A percentile compares a stretch with the other conserved stretches of the same genome.
phyloP scores from a whole-genome alignment of 1,284 basidiomycete genomes.

The Mrakiaceae sp. region DNA sequence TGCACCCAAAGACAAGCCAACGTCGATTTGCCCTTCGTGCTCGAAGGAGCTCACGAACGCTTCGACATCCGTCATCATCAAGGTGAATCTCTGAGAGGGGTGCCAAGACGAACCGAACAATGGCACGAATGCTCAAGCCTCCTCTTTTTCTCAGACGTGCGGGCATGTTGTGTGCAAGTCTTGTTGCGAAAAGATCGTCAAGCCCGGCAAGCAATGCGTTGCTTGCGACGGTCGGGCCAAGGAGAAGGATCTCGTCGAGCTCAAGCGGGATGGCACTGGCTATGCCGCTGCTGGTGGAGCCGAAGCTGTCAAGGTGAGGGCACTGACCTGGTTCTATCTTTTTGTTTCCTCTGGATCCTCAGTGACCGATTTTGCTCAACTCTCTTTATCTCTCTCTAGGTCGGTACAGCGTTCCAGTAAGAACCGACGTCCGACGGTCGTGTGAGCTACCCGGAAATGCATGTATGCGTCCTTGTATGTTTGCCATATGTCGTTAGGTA shows the following conservation, averaged over 20 bases:
- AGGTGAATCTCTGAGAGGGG: slow-evolving; percentile 4
- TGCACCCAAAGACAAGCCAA: slow-evolving; percentile 25
- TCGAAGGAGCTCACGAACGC: slow-evolving; percentile 73
- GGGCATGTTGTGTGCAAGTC: slow-evolving; percentile 78
- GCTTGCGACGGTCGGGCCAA: slow-evolving; percentile 58
- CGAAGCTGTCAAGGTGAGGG: slow-evolving; percentile 50
- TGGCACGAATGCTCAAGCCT: neutral
- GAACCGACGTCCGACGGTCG: too few relatives aligned
- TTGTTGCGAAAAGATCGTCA: slow-evolving; percentile 69
- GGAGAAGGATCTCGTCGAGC: slow-evolving; percentile 58
- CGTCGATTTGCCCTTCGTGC: slow-evolving; percentile 75
- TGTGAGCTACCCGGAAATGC: too few relatives aligned
- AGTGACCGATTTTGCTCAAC: too few relatives aligned
- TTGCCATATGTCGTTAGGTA: too few relatives aligned
- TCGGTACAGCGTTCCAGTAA: too few relatives aligned
- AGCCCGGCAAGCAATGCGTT: slow-evolving; percentile 61
- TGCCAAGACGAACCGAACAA: too few relatives aligned
- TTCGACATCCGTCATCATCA: slow-evolving; percentile 51
- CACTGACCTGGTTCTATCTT: too few relatives aligned
- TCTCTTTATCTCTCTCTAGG: too few relatives aligned
- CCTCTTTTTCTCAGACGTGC: slow-evolving; percentile 50
- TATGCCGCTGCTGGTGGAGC: slow-evolving; percentile 82
- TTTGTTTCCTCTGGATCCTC: too few relatives aligned
- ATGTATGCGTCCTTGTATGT: too few relatives aligned
- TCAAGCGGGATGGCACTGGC: slow-evolving; percentile 80